Evolutionary conservation across 352 stramenopile species (phyloP).

Genomic region (Globisporangium rhizosaccharum): DNA sequence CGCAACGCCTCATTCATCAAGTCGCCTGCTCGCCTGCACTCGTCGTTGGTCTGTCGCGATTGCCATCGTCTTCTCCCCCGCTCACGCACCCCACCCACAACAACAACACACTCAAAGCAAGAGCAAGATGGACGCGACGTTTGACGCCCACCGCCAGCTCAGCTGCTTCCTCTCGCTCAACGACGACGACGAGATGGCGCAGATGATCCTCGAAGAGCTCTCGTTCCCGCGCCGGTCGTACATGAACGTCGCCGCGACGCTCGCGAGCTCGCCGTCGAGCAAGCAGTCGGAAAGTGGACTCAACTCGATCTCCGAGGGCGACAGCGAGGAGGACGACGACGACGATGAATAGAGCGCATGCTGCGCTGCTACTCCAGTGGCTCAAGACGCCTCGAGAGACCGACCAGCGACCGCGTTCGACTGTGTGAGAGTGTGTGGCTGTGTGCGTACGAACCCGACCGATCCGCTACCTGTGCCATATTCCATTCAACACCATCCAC

Average conservation of each 20-base stretch:
- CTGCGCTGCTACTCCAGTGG: neutral
- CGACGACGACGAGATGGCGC: conserved; percentile 69
- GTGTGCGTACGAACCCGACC: neutral
- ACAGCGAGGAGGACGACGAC: conserved; percentile 43
- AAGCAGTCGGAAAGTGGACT: conserved; percentile 44
- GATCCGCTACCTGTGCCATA: conserved; percentile 12
- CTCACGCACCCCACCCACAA: neutral
- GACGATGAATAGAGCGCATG: conserved; percentile 8
- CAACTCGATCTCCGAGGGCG: conserved; percentile 70
- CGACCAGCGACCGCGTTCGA: neutral
- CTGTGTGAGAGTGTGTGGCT: neutral
- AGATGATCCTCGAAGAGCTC: conserved; percentile 71
- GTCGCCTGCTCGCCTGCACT: neutral
- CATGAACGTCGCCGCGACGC: conserved; percentile 50
- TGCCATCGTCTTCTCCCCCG: neutral
- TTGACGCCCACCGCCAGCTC: conserved; percentile 57
- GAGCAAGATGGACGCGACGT: conserved; percentile 16
- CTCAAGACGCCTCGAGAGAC: conserved; percentile 2
- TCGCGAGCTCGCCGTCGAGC: conserved; percentile 56
- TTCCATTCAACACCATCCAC: conserved; percentile 4
- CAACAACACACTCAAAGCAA: conserved; percentile 2
- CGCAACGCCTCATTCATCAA: conserved; percentile 1
- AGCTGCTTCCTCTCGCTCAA: conserved; percentile 66
- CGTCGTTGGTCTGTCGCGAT: neutral
- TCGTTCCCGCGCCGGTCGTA: conserved; percentile 53